These are phyloP conservation scores for Metschnikowia vanudenii DNA, from an alignment of 805 yeast genomes.

Conservation along the genomic window DNA sequence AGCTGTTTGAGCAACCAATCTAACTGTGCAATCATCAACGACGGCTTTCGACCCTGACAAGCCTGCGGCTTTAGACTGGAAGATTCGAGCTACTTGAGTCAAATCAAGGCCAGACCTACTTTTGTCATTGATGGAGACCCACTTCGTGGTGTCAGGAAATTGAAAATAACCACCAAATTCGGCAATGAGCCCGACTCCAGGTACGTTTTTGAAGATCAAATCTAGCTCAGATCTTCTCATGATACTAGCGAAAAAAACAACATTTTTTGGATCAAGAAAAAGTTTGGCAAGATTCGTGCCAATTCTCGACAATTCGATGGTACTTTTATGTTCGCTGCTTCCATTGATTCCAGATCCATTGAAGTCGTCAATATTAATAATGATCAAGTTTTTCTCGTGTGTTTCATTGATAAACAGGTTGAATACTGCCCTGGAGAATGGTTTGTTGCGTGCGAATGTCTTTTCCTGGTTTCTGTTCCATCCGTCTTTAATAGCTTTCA, in stretches of 20 bases:
- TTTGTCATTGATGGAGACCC: conserved; percentile 64
- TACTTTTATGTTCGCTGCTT: conserved; percentile 13
- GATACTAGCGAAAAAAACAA: conserved; percentile 70
- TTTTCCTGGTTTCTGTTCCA: conserved; percentile 35
- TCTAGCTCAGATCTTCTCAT: conserved; percentile 65
- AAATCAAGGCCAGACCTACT: conserved; percentile 52
- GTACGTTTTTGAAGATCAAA: conserved; percentile 62
- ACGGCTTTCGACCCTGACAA: conserved; percentile 75
- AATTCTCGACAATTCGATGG: conserved; percentile 42
- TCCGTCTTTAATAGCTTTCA: conserved; percentile 49
- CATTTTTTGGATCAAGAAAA: conserved; percentile 53
- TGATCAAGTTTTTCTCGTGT: conserved; percentile 44
- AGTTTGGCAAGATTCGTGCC: conserved; percentile 59
- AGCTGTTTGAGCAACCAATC: conserved; percentile 72
- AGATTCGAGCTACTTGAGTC: conserved; percentile 52
- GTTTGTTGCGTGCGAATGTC: conserved; percentile 24
- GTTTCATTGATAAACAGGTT: conserved; percentile 27
- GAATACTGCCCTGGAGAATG: conserved; percentile 36
- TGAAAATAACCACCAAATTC: conserved; percentile 85
- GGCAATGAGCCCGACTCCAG: conserved; percentile 78
- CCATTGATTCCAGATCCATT: conserved; percentile 23
- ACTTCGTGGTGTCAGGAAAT: conserved; percentile 47
- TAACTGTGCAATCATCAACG: conserved; percentile 71
- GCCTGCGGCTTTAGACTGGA: conserved; percentile 66
- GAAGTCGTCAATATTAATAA: conserved; percentile 52